Base-by-base conservation (phyloP, 1,284 basidiomycete genomes). In the Athelia psychrophila region DNA sequence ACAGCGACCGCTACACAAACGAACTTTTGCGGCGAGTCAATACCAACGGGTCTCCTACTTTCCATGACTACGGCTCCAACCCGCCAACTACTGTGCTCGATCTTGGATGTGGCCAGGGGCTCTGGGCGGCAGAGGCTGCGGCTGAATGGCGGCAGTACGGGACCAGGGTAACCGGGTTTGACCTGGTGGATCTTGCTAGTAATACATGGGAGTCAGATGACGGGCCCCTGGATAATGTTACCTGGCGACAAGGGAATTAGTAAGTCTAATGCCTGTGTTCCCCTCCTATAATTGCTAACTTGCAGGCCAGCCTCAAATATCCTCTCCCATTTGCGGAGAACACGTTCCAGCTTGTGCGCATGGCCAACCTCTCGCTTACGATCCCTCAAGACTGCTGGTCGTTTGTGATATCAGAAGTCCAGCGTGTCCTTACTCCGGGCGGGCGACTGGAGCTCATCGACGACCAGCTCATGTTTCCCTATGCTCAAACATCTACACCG, bases 391-490 rank as follows among this genome's bases (percentile, higher is more conserved):
- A 77, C 15, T 67, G 73, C 49, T 91, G 87, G 87, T 66, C 74
- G 27, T 69, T 70, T 42, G 67, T 91, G 6, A 56, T 91, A 15
- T 56, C 60, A 0, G 81, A 91, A 72, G 77, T 76, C 4, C 65
- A 73, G 16, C 82, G 88, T 15, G 75, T 91, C 10, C 72, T 91
- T 18, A 71, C 69, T n/a, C 71, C 72, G 8, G 77, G 76, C 19
- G 86, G 88, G 4, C 75, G 78, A 15, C 68, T 90, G 2, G 88
- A 91, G 63, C 60, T 90, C 46, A 81, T 91, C 51, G 85, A 88
- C 65, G 88, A 91, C 62, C 72, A 84, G 57, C 64, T 87, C 25
- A 67, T 79, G 58, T 88, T 86, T 59, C 83, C 86, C 0, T 81
- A 80, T 51, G 66, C 68, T 33, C 65, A 67, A 51, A 30, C 27